Base-by-base conservation (phyloP, 768 basidiomycete species). In the Suillus clintonianus region DNA sequence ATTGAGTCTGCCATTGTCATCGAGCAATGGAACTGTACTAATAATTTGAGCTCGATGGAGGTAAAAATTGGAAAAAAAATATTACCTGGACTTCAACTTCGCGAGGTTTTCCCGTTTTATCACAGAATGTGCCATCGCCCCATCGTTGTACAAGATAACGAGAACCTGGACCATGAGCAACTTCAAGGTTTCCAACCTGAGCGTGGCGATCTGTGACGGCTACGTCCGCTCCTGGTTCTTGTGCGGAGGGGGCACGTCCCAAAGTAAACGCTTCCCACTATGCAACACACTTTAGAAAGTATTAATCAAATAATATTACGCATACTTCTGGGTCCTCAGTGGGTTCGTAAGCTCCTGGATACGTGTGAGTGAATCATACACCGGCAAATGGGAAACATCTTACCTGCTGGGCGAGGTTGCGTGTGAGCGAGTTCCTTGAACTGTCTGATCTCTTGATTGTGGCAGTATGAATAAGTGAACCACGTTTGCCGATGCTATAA, bases 381-480 rank as follows among this genome's bases (percentile, higher is more conserved):
- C 10, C 24, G 27, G 24, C 19, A 39, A 41, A 30, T 41, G 10
- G 55, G 24, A 57, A 57, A 37, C 7, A 57, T 68, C 63, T 81
- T 79, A 88, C 91, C 91, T 76, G 89, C 78, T 67, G 84, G 81
- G 68, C 87, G 85, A 57, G 86, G 80, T 67, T 88, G 89, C 60
- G 85, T 76, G 72, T 86, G 87, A 68, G 80, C 73, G 64, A 91
- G 80, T 75, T 95, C 95, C 77, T 91, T 91, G 83, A 99, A 99
- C 78, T 99, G 97, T 63, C 96, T 89, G 65, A 99, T 94, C 78
- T 97, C 89, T 59, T 88, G 85, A 76, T 95, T 92, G 80, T 99
- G 95, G 80, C 97, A 95, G 77, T 92, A 97, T 56, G 94, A 89
- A 79, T 99, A 99, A 42, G 95, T 99, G 81, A 98, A 99, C 95